These are phyloP conservation scores for Auricularia heimuer DNA, from an alignment of 768 basidiomycete species.

Conservation along the genomic window DNA sequence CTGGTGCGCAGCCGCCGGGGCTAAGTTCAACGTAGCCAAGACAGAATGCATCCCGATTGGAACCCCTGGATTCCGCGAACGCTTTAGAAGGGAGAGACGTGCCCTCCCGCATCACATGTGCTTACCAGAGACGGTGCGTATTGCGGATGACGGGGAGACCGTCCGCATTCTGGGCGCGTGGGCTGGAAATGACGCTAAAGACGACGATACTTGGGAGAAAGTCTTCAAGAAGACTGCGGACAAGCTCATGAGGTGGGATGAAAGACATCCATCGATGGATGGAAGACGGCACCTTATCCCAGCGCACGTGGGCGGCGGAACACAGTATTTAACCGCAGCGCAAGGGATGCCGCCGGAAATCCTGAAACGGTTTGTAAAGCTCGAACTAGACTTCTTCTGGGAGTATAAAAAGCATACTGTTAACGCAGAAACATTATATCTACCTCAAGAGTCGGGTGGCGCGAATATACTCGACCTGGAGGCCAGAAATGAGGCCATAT, in stretches of 20 bases:
- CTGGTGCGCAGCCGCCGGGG: conserved; percentile 33
- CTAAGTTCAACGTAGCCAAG: conserved; percentile 33
- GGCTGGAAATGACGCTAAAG: not conserved
- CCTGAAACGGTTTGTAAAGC: not conserved
- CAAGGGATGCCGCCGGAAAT: not conserved
- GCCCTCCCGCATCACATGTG: not conserved
- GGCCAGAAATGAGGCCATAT: not conserved
- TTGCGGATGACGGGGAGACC: conserved; percentile 1
- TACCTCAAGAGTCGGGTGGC: not conserved
- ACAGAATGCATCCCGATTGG: conserved; percentile 31
- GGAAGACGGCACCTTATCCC: not conserved
- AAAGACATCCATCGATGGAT: not conserved
- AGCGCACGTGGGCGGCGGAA: not conserved
- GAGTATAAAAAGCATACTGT: not conserved
- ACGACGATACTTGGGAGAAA: conserved; percentile 3
- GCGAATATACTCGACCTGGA: not conserved
- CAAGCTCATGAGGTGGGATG: no score
- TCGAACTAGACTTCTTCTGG: not conserved
- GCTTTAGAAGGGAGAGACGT: conserved; percentile 1
- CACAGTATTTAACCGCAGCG: not conserved
- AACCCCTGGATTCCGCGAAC: conserved; percentile 9
- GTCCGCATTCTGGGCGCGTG: conserved; percentile 24
- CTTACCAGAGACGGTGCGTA: not conserved
- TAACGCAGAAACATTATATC: not conserved
- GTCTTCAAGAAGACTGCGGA: no score